phyloP scores from a whole-genome alignment of 306 rosid species.

The Coriaria nepalensis region DNA sequence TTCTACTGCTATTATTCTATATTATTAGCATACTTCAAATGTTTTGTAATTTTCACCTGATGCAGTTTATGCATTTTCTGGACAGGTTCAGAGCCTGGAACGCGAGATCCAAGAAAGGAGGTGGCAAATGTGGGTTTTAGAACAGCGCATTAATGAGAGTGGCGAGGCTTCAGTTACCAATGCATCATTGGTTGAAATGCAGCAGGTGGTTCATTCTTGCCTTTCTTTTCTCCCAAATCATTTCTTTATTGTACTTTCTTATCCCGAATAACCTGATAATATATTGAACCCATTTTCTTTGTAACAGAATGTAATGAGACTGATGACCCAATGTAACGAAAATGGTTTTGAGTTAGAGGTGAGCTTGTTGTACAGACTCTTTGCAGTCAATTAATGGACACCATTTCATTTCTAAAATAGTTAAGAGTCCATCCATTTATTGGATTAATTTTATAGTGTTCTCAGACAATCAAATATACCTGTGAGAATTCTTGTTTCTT shows the following conservation, averaged over 20 bases:
- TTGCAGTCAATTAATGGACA: conserved; percentile 14
- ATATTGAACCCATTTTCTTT: conserved; percentile 1
- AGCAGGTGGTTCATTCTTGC: conserved; percentile 54
- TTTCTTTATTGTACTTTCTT: neutral
- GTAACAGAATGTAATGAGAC: conserved; percentile 63
- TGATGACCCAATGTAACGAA: conserved; percentile 82
- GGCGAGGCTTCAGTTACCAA: conserved; percentile 64
- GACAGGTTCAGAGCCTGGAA: conserved; percentile 76
- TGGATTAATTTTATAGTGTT: neutral
- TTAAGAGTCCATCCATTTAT: neutral
- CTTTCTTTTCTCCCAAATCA: neutral
- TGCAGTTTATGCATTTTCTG: neutral
- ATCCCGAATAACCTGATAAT: neutral
- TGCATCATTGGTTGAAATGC: conserved; percentile 87
- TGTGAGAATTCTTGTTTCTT: neutral
- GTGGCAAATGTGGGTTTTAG: conserved; percentile 76
- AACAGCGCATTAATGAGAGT: conserved; percentile 70
- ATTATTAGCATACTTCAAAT: too few relatives aligned
- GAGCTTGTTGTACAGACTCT: conserved; percentile 13
- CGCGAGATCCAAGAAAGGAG: conserved; percentile 82
- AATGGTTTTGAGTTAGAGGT: conserved; percentile 98
- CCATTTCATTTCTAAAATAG: too few relatives aligned
- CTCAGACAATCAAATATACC: too few relatives aligned
- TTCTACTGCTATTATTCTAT: too few relatives aligned
- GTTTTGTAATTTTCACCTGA: too few relatives aligned